These are phyloP conservation scores for Alternaria sp. DNA, from an alignment of 2,329 filamentous ascomycete genomes.

Conservation along the genomic window DNA sequence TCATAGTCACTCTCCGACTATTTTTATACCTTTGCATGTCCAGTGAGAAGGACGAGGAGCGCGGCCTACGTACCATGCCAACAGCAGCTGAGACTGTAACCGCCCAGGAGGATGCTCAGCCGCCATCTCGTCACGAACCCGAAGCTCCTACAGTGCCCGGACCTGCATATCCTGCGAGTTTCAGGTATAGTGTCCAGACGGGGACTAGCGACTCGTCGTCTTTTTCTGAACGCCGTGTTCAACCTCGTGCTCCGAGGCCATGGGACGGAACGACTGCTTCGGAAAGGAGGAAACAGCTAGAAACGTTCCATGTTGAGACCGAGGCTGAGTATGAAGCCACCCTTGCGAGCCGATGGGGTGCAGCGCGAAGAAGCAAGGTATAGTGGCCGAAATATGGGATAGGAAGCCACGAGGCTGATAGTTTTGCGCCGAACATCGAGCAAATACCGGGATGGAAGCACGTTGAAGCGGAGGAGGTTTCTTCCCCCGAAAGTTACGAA, in stretches of 20 bases:
- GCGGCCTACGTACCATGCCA: not conserved
- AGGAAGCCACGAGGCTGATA: not conserved
- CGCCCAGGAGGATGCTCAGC: not conserved
- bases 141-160: not conserved
- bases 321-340: not conserved
- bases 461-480: not conserved
- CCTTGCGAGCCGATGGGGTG: not conserved
- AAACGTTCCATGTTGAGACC: not conserved
- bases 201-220: not conserved
- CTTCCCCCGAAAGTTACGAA: not conserved
- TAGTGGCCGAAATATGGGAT: not conserved
- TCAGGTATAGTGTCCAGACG: not conserved
- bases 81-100: not conserved
- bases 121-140: not conserved
- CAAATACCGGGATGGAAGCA: too few species aligned
- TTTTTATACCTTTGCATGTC: not conserved
- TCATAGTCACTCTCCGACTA: conserved; percentile 2
- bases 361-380: not conserved
- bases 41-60: not conserved
- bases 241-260: not conserved
- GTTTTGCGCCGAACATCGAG: not conserved
- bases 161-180: not conserved
- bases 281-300: not conserved
- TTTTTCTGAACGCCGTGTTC: not conserved
- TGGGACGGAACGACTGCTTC: not conserved